phyloP scores from a whole-genome alignment of 2,329 filamentous ascomycete genomes.

The Verticillium longisporum region DNA sequence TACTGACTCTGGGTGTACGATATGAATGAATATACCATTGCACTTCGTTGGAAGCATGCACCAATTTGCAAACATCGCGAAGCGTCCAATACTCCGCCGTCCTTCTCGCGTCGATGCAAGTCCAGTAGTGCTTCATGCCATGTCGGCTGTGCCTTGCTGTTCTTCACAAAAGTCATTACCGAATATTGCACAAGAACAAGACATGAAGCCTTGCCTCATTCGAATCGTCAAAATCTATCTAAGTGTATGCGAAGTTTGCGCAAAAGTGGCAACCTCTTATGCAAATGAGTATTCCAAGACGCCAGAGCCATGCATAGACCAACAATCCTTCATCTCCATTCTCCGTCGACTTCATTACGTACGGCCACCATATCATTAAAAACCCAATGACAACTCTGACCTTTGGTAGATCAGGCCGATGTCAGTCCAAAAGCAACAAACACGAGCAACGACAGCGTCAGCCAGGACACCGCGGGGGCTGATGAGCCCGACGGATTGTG shows the following conservation, averaged over 20 bases:
- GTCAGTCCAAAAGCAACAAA: not conserved
- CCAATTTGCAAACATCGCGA: too few species aligned
- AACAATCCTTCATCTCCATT: not conserved
- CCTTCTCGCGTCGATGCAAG: too few species aligned
- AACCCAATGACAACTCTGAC: not conserved
- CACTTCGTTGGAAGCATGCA: too few species aligned
- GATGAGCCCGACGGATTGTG: slow-evolving; percentile 35
- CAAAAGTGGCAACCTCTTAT: not conserved
- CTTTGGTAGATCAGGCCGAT: not conserved
- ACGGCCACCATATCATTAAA: not conserved
- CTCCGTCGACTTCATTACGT: not conserved
- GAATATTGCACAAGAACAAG: too few species aligned
- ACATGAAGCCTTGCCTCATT: not conserved
- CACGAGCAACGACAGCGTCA: not conserved
- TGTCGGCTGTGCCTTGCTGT: too few species aligned
- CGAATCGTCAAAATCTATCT: not conserved
- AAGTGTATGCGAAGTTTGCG: not conserved
- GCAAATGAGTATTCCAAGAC: not conserved
- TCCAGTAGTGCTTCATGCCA: too few species aligned
- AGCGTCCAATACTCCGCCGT: too few species aligned
- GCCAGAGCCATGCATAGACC: not conserved
- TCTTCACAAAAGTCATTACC: too few species aligned
- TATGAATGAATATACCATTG: not conserved
- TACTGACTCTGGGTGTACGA: not conserved
- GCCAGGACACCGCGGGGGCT: slow-evolving; percentile 15